Evolutionary conservation across 2,329 filamentous ascomycete species (phyloP).

Genomic region (Apiospora phragmitis): DNA sequence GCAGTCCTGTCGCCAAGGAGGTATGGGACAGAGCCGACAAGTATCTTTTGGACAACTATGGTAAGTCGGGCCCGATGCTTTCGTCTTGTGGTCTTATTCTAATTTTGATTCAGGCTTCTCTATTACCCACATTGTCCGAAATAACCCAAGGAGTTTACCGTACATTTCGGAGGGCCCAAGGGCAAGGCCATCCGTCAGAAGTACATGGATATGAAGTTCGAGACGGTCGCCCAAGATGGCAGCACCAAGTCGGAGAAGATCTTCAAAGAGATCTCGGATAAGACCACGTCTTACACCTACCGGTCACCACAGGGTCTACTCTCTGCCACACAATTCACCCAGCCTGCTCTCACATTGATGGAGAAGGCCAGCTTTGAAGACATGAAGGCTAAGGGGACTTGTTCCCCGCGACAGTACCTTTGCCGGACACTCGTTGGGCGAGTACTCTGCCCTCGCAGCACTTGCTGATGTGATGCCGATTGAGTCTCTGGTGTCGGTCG

Average conservation of each 20-base stretch:
- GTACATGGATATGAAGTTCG: slow-evolving; percentile 99
- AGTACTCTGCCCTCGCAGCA: slow-evolving; percentile 95
- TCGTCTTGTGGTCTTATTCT: slow-evolving; percentile 5
- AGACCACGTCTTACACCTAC: slow-evolving; percentile 95
- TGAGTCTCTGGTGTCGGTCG: slow-evolving; percentile 94
- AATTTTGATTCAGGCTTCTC: slow-evolving; percentile 68
- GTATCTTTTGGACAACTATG: slow-evolving; percentile 98
- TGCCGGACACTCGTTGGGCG: slow-evolving; percentile 94
- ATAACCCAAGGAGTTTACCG: slow-evolving; percentile 99
- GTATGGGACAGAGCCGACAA: slow-evolving; percentile 98
- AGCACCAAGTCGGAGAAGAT: slow-evolving; percentile 98
- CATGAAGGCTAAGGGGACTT: slow-evolving; percentile 95
- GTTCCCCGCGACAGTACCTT: slow-evolving; percentile 97
- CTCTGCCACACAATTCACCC: slow-evolving; percentile 97
- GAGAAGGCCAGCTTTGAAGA: slow-evolving; percentile 99
- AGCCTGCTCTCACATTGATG: slow-evolving; percentile 96
- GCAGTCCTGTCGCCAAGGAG: slow-evolving; percentile 90
- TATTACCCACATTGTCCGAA: slow-evolving; percentile 98
- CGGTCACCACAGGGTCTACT: slow-evolving; percentile 90
- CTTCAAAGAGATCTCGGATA: slow-evolving; percentile 96
- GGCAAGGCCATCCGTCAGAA: slow-evolving; percentile 98
- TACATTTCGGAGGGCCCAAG: slow-evolving; percentile 94
- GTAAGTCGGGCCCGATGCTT: slow-evolving; percentile 48
- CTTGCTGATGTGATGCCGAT: slow-evolving; percentile 99
- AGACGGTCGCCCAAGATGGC: slow-evolving; percentile 91